A percentile compares a stretch with the other conserved stretches of the same genome.
Conservation (phyloP, 1,139 yeast genomes). For the Suhomyces ambrosiae region DNA sequence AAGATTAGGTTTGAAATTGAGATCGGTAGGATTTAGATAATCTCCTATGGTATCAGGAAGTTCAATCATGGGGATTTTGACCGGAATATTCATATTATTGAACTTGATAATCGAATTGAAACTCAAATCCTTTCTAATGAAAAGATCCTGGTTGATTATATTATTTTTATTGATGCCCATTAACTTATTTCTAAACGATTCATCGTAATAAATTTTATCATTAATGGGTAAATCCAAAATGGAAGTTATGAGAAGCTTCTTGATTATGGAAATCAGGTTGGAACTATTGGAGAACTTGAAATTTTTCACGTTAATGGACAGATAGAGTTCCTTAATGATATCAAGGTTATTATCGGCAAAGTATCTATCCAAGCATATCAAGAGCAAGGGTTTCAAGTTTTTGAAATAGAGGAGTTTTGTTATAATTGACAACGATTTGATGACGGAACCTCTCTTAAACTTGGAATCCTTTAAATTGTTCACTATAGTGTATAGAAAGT, state of each 20-base stretch:
- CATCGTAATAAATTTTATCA: conserved; percentile 47
- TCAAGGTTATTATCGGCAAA: conserved; percentile 30
- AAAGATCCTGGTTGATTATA: conserved; percentile 33
- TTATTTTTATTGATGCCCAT: conserved; percentile 41
- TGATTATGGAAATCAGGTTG: conserved; percentile 35
- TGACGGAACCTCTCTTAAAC: conserved; percentile 56
- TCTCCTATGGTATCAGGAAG: conserved; percentile 48
- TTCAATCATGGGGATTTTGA: conserved; percentile 44
- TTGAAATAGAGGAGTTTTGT: conserved; percentile 56
- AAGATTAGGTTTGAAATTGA: conserved; percentile 46
- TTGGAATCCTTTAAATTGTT: conserved; percentile 49
- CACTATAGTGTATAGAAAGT: conserved; percentile 59
- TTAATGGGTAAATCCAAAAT: conserved; percentile 50
- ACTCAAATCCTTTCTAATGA: conserved; percentile 47
- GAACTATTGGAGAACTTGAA: conserved; percentile 31
- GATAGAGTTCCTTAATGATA: conserved; percentile 32
- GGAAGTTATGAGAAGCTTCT: conserved; percentile 45
- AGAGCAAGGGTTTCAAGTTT: conserved; percentile 58
- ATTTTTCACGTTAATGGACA: conserved; percentile 39
- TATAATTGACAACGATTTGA: conserved; percentile 57
- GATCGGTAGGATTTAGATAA: conserved; percentile 50
- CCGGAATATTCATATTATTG: conserved; percentile 46
- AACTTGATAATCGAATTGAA: conserved; percentile 43
- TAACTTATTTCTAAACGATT: conserved; percentile 38
- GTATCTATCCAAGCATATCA: conserved; percentile 55